Percentiles rank a stretch among this genome's conserved stretches.
Evolutionary conservation across 208 protist species (phyloP).

Genomic region (Lotmaria passim): DNA sequence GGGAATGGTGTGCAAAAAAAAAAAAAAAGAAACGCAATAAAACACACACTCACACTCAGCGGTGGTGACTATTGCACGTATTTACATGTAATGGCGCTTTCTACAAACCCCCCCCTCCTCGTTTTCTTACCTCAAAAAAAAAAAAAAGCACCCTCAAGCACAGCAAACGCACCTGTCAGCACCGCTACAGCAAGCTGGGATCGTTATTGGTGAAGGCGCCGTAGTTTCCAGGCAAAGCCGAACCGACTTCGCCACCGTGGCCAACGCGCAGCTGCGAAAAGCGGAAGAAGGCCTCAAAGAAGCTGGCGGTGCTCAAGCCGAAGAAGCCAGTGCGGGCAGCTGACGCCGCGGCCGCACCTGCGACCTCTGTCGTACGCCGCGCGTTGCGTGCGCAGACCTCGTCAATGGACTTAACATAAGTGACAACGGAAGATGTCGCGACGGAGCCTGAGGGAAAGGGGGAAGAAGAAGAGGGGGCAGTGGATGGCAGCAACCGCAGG

Average conservation of each 20-base stretch:
- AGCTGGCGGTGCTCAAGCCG: slow-evolving; percentile 35
- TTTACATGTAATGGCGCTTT: too few species aligned
- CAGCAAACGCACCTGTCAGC: not conserved
- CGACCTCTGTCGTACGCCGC: not conserved
- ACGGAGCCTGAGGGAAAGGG: too few species aligned
- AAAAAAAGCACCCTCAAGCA: not conserved
- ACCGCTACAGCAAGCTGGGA: slow-evolving; percentile 41
- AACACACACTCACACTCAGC: too few species aligned
- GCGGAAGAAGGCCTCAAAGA: slow-evolving; percentile 49
- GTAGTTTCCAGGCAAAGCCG: slow-evolving; percentile 60
- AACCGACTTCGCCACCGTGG: not conserved
- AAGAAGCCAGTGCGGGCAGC: slow-evolving; percentile 7
- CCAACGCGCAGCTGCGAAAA: slow-evolving; percentile 1
- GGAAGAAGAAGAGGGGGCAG: slow-evolving; percentile 6
- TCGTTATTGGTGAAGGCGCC: slow-evolving; percentile 73
- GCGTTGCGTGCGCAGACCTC: slow-evolving; percentile 16
- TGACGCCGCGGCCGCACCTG: not conserved
- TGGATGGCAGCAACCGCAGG: slow-evolving; percentile 49
- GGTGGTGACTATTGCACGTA: too few species aligned
- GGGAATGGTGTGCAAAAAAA: not conserved
- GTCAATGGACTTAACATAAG: slow-evolving; percentile 6
- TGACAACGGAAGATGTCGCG: not conserved
- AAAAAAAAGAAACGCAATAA: not conserved
- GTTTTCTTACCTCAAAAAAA: too few species aligned
- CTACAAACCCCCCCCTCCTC: too few species aligned